These are phyloP conservation scores for Skeletonema marinoi DNA, from an alignment of 108 stramenopile species.

Conservation along the genomic window DNA sequence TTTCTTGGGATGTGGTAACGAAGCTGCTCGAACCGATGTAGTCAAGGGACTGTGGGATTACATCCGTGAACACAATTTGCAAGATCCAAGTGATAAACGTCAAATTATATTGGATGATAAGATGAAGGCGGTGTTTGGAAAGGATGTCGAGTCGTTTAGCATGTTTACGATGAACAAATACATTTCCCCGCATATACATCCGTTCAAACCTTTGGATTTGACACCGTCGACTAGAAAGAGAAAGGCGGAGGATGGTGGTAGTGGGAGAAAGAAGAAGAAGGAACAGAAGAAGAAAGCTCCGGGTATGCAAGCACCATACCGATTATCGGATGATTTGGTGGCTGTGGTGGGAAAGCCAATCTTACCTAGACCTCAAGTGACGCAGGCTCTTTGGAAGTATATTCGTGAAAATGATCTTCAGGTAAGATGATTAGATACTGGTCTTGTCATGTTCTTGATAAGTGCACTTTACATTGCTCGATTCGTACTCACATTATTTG, in stretches of 20 bases:
- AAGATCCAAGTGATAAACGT: conserved; percentile 84
- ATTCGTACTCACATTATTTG: not conserved
- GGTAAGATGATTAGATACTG: conserved; percentile 25
- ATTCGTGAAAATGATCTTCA: conserved; percentile 83
- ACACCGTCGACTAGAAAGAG: conserved; percentile 50
- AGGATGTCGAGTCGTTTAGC: conserved; percentile 32
- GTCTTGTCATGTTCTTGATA: not conserved
- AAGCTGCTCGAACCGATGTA: conserved; percentile 78
- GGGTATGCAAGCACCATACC: conserved; percentile 76
- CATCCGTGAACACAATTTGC: conserved; percentile 79
- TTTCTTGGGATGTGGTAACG: conserved; percentile 60
- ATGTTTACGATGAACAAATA: conserved; percentile 52
- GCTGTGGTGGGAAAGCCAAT: conserved; percentile 68
- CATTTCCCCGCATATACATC: conserved; percentile 71
- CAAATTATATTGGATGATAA: conserved; percentile 76
- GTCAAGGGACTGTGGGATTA: conserved; percentile 89
- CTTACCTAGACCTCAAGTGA: conserved; percentile 83
- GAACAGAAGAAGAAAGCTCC: conserved; percentile 54
- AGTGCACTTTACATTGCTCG: not conserved
- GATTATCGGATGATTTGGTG: conserved; percentile 68
- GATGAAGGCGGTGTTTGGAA: conserved; percentile 46
- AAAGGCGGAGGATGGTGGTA: conserved; percentile 29
- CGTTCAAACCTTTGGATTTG: conserved; percentile 81
- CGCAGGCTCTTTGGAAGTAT: conserved; percentile 83
- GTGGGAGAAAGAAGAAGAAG: conserved; percentile 36